phyloP scores from a whole-genome alignment of 371 early-diverging fungal genomes.

The Actinomortierella ambigua region DNA sequence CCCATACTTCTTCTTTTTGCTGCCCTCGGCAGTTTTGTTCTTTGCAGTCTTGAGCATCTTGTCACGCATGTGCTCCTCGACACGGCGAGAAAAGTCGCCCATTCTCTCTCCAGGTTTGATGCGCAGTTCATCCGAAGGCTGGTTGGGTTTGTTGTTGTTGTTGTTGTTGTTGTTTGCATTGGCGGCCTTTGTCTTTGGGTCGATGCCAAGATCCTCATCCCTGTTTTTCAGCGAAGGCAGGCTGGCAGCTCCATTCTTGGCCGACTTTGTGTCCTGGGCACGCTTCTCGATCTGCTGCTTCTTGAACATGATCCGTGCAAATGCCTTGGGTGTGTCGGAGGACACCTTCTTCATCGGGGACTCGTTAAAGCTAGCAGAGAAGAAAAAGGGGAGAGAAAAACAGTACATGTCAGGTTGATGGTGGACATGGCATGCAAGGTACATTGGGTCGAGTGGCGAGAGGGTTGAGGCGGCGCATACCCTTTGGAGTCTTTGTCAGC shows the following conservation, averaged over 20 bases:
- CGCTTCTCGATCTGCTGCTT: constrained; percentile 33
- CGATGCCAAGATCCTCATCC: neutral
- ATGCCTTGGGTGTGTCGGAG: constrained; percentile 38
- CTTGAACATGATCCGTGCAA: constrained; percentile 42
- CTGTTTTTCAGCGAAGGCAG: constrained; percentile 5
- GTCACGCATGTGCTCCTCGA: constrained; percentile 43
- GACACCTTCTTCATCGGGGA: constrained; percentile 34
- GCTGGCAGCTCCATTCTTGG: constrained; percentile 11
- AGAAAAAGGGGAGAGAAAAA: neutral
- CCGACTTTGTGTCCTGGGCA: constrained; percentile 11
- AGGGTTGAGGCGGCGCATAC: constrained; percentile 2
- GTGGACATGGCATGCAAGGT: neutral
- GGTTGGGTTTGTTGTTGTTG: constrained; percentile 5
- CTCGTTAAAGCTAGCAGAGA: constrained; percentile 20
- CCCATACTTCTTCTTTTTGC: constrained; percentile 45
- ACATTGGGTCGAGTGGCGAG: neutral
- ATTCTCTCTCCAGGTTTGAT: constrained; percentile 39
- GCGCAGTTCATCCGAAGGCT: constrained; percentile 19
- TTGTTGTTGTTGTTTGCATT: no score
- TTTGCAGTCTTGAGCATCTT: constrained; percentile 27
- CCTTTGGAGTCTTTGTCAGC: constrained; percentile 21
- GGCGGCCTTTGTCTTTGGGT: no score
- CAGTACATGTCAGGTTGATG: neutral
- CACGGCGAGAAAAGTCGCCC: constrained; percentile 40
- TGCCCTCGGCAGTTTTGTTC: constrained; percentile 21